Conservation (phyloP, 768 basidiomycete genomes). For the Naganishia onofrii region DNA sequence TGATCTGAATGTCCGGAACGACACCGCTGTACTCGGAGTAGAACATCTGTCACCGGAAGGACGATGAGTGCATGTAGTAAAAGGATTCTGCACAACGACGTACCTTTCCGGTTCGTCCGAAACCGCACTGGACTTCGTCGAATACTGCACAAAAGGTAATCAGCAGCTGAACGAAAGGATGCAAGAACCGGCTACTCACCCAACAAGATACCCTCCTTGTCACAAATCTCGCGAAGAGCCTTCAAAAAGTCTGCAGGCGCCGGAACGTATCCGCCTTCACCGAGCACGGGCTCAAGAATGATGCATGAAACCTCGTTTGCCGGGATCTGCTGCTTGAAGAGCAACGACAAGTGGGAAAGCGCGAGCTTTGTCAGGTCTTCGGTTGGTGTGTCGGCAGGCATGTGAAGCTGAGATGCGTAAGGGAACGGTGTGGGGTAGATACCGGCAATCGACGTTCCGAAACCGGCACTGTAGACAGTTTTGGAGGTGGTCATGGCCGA, state of each 20-base stretch:
- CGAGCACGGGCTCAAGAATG: slow-evolving; percentile 85
- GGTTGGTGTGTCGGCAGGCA: slow-evolving; percentile 60
- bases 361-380: slow-evolving; percentile 63
- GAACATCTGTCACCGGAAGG: slow-evolving; percentile 34
- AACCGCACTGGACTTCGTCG: slow-evolving; percentile 70
- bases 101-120: slow-evolving; percentile 73
- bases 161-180: neutral
- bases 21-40: slow-evolving; percentile 75
- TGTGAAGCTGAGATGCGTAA: slow-evolving; percentile 82
- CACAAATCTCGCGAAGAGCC: slow-evolving; percentile 79
- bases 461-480: slow-evolving; percentile 78
- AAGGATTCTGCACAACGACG: neutral
- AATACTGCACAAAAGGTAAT: slow-evolving; percentile 54
- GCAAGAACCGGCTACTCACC: slow-evolving; percentile 41
- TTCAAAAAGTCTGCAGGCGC: slow-evolving; percentile 75
- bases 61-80: neutral
- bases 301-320: slow-evolving; percentile 89
- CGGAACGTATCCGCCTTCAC: slow-evolving; percentile 93
- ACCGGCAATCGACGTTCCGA: slow-evolving; percentile 82
- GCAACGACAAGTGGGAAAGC: slow-evolving; percentile 75
- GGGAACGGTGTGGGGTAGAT: slow-evolving; percentile 80
- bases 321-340: slow-evolving; percentile 74
- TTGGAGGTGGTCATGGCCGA: slow-evolving; percentile 92
- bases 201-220: slow-evolving; percentile 77
- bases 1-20: slow-evolving; percentile 78